Evolutionary conservation across 2,329 filamentous ascomycete species (phyloP), one percentile per base, ranked within the genome.

Genomic region (Paecilomyces variotii): DNA sequence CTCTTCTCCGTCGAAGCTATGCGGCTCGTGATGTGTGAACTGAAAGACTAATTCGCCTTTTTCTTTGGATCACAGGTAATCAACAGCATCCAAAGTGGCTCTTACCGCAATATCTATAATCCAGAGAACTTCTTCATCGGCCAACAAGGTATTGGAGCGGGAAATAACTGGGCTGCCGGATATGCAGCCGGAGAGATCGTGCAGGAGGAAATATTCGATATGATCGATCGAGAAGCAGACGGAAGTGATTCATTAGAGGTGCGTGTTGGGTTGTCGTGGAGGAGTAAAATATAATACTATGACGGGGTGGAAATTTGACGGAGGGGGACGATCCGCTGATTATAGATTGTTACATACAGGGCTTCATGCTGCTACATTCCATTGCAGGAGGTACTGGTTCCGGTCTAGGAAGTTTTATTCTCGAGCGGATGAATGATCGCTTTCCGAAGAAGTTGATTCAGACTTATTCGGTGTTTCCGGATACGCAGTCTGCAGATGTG

Each of bases 361-460:
- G 94, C 45, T 99, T 99, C 79, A 99, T 99, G 94, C 86, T 99
- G 75, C 82, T 99, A 63, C 94, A 99, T 74, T 97, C 94, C 2
- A 99, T 99, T 70, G 95, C 94, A 51, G 94, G 94, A 62, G 94
- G 94, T 59, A 99, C 94, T 19, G 94, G 94, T 7, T 97, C 92
- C 25, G 94, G 94, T n/a, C 78, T 99, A 53, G 94, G 94, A 26
- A 96, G 91, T 28, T 99, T 95, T 71, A 83, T 99, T 61, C 85
- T 99, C 19, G 95, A 99, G 76, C 84, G 91, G 63, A 86, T 99
- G 74, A 99, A 99, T 74, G 94, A 99, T 74, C 85, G 92, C 55
- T 99, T 97, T 67, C 94, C 95, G 35, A 99, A 99, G 79, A 99
- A 99, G 81, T 86, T 99, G 64, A 97, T 99, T 59, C 94, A 99